These are phyloP conservation scores for Barbatosphaeria neglecta DNA, from an alignment of 495 filamentous ascomycete species.

Conservation along the genomic window DNA sequence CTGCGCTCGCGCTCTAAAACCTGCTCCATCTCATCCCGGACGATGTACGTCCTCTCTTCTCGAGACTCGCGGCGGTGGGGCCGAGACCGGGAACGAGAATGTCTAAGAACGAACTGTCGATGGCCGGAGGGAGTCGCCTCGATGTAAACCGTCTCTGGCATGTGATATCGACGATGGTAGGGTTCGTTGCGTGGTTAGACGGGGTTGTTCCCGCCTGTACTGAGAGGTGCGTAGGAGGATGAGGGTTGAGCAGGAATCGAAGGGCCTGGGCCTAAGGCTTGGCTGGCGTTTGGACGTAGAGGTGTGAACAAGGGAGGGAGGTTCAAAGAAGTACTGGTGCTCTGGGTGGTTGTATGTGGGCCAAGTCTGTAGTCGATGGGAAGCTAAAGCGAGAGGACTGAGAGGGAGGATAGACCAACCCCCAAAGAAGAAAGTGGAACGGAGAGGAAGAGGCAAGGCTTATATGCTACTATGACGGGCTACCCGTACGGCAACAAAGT, in stretches of 20 bases:
- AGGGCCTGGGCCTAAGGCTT: not conserved
- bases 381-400: too few species aligned
- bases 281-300: not conserved
- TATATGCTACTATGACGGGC: too few species aligned
- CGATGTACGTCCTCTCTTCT: constrained; percentile 9
- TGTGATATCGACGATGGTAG: not conserved
- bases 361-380: not conserved
- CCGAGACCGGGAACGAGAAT: not conserved
- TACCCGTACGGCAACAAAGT: too few species aligned
- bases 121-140: not conserved
- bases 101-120: not conserved
- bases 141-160: not conserved
- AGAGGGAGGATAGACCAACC: too few species aligned
- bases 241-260: too few species aligned
- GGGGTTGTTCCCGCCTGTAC: not conserved
- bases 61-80: constrained; percentile 6
- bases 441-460: not conserved
- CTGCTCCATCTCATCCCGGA: constrained; percentile 10
- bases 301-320: not conserved
- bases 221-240: too few species aligned
- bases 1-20: constrained; percentile 10
- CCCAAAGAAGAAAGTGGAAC: not conserved
- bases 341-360: not conserved
- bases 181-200: not conserved
- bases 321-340: not conserved